Percentiles rank a stretch among this genome's conserved stretches.
phyloP scores from a whole-genome alignment of 345 rosid genomes.

The Dipteronia sinensis region DNA sequence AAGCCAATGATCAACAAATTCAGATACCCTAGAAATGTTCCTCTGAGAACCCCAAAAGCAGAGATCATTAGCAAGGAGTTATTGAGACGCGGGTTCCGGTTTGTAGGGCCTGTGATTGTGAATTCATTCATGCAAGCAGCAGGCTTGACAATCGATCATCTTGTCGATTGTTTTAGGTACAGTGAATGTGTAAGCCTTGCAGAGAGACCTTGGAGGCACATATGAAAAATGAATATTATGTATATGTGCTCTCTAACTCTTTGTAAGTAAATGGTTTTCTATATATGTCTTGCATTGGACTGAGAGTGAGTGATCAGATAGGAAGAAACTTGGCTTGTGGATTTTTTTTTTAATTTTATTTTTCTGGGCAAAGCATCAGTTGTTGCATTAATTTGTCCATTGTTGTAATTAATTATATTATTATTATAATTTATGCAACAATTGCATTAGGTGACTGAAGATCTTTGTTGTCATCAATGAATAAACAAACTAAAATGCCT shows the following conservation, averaged over 20 bases:
- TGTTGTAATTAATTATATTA: background rate
- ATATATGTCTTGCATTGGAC: background rate
- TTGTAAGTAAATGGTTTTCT: background rate
- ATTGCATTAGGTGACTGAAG: background rate
- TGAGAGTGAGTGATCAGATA: background rate
- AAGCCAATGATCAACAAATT: conserved; percentile 71
- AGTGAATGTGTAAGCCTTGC: conserved; percentile 77
- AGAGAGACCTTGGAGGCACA: conserved; percentile 90
- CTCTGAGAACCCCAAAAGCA: conserved; percentile 82
- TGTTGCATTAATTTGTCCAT: background rate
- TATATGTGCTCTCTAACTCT: background rate
- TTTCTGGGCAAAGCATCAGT: background rate
- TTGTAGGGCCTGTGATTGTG: conserved; percentile 93
- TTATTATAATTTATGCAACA: conserved; percentile 6
- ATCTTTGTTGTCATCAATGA: background rate
- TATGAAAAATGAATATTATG: too few relatives aligned
- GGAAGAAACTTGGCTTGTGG: conserved; percentile 6
- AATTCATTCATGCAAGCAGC: conserved; percentile 96
- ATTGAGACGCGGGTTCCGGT: conserved; percentile 76
- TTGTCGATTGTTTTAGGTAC: conserved; percentile 80
- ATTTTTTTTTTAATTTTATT: too few relatives aligned
- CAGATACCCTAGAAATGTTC: conserved; percentile 82
- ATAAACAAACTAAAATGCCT: background rate
- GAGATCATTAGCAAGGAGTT: conserved; percentile 83
- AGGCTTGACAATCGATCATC: conserved; percentile 86